A percentile compares a stretch with the other conserved stretches of the same genome.
phyloP scores from a whole-genome alignment of 164 flowering plant species.

The Kalanchoe fedtschenkoi region DNA sequence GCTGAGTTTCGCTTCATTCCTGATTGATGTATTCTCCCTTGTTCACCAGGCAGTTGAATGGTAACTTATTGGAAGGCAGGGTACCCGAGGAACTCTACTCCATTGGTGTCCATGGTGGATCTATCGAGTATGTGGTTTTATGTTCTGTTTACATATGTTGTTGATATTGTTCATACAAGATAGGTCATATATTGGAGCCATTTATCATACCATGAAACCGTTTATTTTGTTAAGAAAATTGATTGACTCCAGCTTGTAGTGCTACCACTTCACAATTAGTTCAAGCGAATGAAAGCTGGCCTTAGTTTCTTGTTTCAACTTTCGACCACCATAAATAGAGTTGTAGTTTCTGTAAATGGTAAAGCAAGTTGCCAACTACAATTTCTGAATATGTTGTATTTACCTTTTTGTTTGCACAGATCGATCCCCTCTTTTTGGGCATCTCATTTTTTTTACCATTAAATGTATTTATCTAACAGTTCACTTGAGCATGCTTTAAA shows the following conservation, averaged over 20 bases:
- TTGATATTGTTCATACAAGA: neutral
- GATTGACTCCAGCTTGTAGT: neutral
- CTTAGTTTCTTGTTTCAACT: neutral
- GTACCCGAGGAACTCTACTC: conserved; percentile 84
- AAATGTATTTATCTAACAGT: neutral
- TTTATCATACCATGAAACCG: too few relatives aligned
- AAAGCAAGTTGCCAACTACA: too few relatives aligned
- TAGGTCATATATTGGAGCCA: too few relatives aligned
- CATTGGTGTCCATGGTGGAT: conserved; percentile 92
- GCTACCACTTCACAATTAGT: neutral
- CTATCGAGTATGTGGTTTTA: conserved; percentile 61
- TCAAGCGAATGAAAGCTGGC: neutral
- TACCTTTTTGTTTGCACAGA: neutral
- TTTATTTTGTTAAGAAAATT: neutral
- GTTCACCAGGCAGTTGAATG: conserved; percentile 58
- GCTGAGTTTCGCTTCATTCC: neutral
- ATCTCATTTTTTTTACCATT: neutral
- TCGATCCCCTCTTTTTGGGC: neutral
- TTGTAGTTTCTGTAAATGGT: too few relatives aligned
- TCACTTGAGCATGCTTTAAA: neutral
- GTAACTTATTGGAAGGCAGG: conserved; percentile 67
- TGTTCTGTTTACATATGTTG: neutral
- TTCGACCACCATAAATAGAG: neutral
- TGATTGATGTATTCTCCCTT: neutral
- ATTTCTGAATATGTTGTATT: neutral